Base-by-base conservation (phyloP, 108 stramenopile genomes). In the Pelagomonas calceolata region DNA sequence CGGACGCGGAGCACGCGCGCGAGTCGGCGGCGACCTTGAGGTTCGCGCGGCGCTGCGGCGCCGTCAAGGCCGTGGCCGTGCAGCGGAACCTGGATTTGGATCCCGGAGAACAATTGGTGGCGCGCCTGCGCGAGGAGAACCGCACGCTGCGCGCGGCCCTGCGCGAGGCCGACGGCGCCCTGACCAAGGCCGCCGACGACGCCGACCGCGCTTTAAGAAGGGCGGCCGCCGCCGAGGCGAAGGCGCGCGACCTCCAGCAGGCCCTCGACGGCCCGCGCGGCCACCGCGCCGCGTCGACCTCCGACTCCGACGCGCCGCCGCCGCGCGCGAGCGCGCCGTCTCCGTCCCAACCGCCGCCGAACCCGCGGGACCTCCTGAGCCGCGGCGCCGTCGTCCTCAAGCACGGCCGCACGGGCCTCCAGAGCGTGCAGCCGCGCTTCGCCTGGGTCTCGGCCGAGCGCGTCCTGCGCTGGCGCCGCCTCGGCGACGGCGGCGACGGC, bases 41-140 rank as follows among this genome's bases (percentile, higher is more conserved):
- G 34, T 82, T 82, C 36, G 81, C 74, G 34, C 81, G 76, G 64
- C 69, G 81, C 32, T 82, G 81, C 63, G 69, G 78, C 43, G 51
- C 3, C 21, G 51, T 60, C 21, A 17, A 26, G 21, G 51, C 51
- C 26, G 51, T 26, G 21, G 51, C 3, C 14, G 51, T 60, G 7
- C 21, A 1, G 0, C 21, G 9, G 9, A 43, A 43, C 39, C 9
- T 43, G 9, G 39, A 43, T 12, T 5, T 43, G 39, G 39, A 43
- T 12, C 39, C 39, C 9, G 9, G 39, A 5, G 51, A 60, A 1
- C 21, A 17, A 4, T 4, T 26, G 21, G 21, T 26, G 21, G 51
- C 51, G 51, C 1, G 26, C 21, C 10, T 9, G 21, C 21, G 26
- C 51, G 51, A 4, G 21, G 51, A 60, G 51, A 26, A 1, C 21